A percentile compares a stretch with the other conserved stretches of the same genome.
These are phyloP conservation scores for Fusarium decemcellulare DNA, from an alignment of 2,329 filamentous ascomycete genomes.

Conservation along the genomic window DNA sequence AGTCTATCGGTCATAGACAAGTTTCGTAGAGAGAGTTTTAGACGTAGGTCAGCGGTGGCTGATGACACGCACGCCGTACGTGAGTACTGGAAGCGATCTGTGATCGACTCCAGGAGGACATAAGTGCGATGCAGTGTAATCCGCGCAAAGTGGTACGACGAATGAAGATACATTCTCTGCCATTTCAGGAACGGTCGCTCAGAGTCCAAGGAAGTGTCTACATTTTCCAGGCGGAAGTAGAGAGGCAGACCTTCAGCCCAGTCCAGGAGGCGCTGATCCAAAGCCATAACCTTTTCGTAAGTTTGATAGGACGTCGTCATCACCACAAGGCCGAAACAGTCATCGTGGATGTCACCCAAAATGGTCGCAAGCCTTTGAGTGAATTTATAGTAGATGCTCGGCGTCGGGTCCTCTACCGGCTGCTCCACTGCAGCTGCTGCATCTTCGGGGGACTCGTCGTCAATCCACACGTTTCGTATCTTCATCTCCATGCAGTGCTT, in stretches of 20 bases:
- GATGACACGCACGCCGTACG: not conserved
- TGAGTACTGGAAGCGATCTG: not conserved
- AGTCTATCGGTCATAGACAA: constrained; percentile 1
- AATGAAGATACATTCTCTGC: constrained; percentile 2
- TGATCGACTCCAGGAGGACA: not conserved
- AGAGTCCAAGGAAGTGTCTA: not conserved
- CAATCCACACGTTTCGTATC: not conserved
- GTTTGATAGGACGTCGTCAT: constrained; percentile 1
- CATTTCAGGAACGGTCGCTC: not conserved
- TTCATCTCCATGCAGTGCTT: constrained; percentile 3
- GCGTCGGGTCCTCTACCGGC: not conserved
- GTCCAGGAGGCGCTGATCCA: not conserved
- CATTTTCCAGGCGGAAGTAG: not conserved
- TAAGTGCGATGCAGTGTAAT: not conserved
- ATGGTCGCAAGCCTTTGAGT: not conserved
- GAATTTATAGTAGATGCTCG: constrained; percentile 3
- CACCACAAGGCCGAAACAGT: not conserved
- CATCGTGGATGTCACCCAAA: constrained; percentile 1
- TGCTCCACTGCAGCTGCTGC: not conserved
- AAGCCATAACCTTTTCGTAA: constrained; percentile 2
- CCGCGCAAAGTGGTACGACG: not conserved
- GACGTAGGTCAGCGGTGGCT: not conserved
- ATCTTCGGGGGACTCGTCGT: not conserved
- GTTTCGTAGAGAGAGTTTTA: not conserved
- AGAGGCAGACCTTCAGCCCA: not conserved